phyloP scores from a whole-genome alignment of 2,329 filamentous ascomycete genomes.

The Didymella keratinophila region DNA sequence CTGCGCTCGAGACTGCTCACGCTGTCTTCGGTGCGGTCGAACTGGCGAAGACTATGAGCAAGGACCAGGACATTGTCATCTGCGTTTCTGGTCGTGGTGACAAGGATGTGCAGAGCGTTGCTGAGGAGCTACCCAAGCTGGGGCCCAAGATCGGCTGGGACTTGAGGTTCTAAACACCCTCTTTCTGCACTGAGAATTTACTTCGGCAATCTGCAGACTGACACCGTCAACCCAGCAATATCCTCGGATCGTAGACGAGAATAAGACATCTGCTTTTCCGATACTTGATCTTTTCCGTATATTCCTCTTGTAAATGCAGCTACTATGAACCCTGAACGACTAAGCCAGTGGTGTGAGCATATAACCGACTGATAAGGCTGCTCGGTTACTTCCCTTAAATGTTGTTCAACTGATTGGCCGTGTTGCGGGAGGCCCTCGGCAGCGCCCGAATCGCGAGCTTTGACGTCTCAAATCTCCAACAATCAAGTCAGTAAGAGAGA shows the following conservation, averaged over 20 bases:
- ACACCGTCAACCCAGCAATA: not conserved
- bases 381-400: slow-evolving; percentile 20
- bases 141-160: slow-evolving; percentile 87
- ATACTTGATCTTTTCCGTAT: not conserved
- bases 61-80: slow-evolving; percentile 89
- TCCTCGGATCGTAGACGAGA: no score
- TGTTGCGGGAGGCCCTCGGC: slow-evolving; percentile 2
- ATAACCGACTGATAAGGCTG: slow-evolving; percentile 11
- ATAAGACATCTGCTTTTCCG: not conserved
- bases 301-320: not conserved
- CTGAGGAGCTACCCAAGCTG: slow-evolving; percentile 87
- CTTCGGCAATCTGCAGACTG: not conserved
- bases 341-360: not conserved
- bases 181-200: not conserved
- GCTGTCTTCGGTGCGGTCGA: slow-evolving; percentile 89
- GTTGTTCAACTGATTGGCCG: slow-evolving; percentile 16
- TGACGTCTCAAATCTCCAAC: slow-evolving; percentile 7
- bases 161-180: slow-evolving; percentile 56
- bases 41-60: slow-evolving; percentile 89
- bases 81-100: slow-evolving; percentile 93
- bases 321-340: not conserved
- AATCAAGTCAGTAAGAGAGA: not conserved
- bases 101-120: slow-evolving; percentile 98
- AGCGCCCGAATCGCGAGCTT: slow-evolving; percentile 16
- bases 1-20: slow-evolving; percentile 91